Base-by-base conservation (phyloP, 78 protist species). In the Chrysochromulina tobinii region DNA sequence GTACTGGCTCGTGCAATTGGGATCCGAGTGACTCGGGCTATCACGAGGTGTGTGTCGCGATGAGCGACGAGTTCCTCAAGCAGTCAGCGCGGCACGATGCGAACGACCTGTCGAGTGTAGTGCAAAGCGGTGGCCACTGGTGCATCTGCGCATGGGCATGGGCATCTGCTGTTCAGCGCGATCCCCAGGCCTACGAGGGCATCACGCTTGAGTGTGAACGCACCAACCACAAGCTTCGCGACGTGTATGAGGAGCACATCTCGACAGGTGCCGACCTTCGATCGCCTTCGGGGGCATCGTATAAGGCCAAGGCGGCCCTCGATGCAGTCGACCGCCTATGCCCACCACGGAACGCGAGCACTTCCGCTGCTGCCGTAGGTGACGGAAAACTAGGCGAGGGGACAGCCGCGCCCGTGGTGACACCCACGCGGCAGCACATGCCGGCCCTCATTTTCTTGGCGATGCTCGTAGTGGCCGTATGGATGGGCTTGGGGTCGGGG, bases 81-180 rank as follows among this genome's bases (percentile, higher is more conserved):
- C 1, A 1, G 38, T 8, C 18, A 25, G 73, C 73, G 18, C 7
- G 7, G 38, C n/a, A 67, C 38, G 73, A 67, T 38, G 25, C 38
- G 48, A 67, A 67, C 73, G 73, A 67, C 38, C 38, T 67, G 18
- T 23, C 38, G 38, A 1, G 48, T 12, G 73, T 67, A 11, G 68
- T 61, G 23, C 68, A 61, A 2, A 5, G 25, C 23, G 73, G 73
- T 38, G 73, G 73, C 38, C 73, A 67, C 73, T 67, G 73, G 73
- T 67, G 73, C 73, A 67, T 67, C 73, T 67, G 73, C 38, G 73
- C 73, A 38, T 67, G 73, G 73, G 73, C 73, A 1, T 67, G n/a
- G 38, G 73, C 73, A 11, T 67, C 73, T 25, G 73, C 73, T 12
- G 73, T 67, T 7, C 38, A 18, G 73, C 73, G 73, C 73, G 73